Conservation (phyloP, 108 stramenopile genomes). For the Nitzschia palea region DNA sequence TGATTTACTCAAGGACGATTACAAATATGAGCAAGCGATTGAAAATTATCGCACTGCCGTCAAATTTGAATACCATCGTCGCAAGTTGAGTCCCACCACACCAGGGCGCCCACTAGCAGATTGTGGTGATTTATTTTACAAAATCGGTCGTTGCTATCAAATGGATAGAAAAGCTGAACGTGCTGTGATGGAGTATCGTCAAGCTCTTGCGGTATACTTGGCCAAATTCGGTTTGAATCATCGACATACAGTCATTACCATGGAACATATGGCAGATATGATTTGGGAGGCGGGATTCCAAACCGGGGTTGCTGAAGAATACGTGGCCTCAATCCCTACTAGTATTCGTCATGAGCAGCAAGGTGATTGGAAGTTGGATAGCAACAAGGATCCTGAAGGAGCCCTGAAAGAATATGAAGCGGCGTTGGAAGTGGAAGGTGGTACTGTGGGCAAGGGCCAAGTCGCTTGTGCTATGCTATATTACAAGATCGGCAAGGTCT, state of each 20-base stretch:
- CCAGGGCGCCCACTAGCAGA: background rate
- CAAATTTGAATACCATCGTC: conserved; percentile 9
- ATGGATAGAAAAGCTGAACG: background rate
- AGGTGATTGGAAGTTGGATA: conserved; percentile 4
- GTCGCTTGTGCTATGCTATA: background rate
- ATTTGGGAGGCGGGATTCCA: background rate
- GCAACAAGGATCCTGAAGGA: background rate
- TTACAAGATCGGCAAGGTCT: conserved; percentile 6
- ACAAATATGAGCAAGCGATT: conserved; percentile 2
- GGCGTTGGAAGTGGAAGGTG: background rate
- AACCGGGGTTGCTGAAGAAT: background rate
- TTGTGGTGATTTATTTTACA: conserved; percentile 1
- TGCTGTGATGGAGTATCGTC: conserved; percentile 4
- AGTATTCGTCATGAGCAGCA: background rate
- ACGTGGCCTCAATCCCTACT: background rate
- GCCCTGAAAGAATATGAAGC: background rate
- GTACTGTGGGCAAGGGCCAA: background rate
- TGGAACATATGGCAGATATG: background rate
- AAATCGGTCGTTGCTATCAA: conserved; percentile 3
- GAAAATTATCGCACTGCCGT: conserved; percentile 8
- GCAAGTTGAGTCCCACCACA: background rate
- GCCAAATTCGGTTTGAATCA: background rate
- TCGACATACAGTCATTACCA: background rate
- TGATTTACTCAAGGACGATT: background rate
- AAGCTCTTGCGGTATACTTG: background rate